Conservation (phyloP, 306 rosid species). For the Vachellia collinsii region DNA sequence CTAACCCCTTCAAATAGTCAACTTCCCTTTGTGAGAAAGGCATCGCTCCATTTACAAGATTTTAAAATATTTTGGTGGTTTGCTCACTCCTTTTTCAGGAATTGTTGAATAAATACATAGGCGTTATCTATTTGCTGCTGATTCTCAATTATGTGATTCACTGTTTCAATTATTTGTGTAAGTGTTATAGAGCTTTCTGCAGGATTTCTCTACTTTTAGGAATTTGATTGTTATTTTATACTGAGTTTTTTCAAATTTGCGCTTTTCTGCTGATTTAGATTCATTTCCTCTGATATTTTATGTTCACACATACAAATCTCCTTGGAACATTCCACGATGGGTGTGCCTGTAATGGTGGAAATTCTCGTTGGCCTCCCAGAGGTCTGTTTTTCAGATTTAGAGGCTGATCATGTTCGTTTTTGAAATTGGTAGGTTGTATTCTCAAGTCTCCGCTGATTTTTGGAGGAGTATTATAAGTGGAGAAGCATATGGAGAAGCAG, state of each 20-base stretch:
- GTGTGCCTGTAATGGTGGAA: conserved; percentile 3
- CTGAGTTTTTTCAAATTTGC: conserved; percentile 4
- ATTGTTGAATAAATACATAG: neutral
- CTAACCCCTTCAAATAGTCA: neutral
- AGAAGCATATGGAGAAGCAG: conserved; percentile 62
- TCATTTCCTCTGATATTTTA: conserved; percentile 5
- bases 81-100: conserved; percentile 11
- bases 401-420: conserved; percentile 22
- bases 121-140: neutral
- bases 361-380: neutral
- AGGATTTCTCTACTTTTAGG: conserved; percentile 4
- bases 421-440: conserved; percentile 29
- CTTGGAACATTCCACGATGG: conserved; percentile 26
- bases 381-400: conserved; percentile 18
- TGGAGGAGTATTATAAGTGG: conserved; percentile 43
- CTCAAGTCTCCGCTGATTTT: neutral
- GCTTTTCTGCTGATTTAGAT: neutral
- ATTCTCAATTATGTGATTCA: neutral
- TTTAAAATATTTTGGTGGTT: conserved; percentile 7
- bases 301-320: conserved; percentile 16
- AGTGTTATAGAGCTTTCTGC: neutral
- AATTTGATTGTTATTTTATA: neutral
- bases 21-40: neutral
- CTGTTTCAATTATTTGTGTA: neutral
- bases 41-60: neutral